These are phyloP conservation scores for Clarireedia homoeocarpa DNA, from an alignment of 2,329 filamentous ascomycete species.

Conservation along the genomic window DNA sequence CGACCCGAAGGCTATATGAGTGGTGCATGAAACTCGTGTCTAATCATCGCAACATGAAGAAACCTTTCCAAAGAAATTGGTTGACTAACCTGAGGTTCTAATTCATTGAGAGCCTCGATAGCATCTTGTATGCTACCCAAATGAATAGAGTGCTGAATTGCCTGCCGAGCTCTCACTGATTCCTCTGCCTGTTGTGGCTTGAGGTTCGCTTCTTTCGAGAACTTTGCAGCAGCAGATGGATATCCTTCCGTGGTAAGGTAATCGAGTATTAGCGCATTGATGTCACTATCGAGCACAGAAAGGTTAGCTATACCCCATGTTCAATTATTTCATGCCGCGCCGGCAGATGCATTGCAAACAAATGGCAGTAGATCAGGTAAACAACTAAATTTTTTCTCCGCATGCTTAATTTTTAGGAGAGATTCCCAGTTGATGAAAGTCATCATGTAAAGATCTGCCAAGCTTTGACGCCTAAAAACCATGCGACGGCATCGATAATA, in stretches of 20 bases:
- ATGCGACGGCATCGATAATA: no score
- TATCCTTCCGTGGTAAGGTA: slow-evolving; percentile 96
- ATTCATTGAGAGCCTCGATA: slow-evolving; percentile 79
- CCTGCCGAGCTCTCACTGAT: slow-evolving; percentile 68
- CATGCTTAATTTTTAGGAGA: slow-evolving; percentile 87
- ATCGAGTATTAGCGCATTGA: slow-evolving; percentile 92
- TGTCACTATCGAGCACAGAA: slow-evolving; percentile 55
- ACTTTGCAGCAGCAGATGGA: slow-evolving; percentile 83
- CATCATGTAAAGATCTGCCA: slow-evolving; percentile 52
- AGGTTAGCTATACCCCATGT: background rate
- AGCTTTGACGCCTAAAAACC: slow-evolving; percentile 11
- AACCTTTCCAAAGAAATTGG: slow-evolving; percentile 2
- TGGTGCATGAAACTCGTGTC: slow-evolving; percentile 94
- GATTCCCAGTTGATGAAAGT: slow-evolving; percentile 97
- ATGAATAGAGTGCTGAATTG: slow-evolving; percentile 80
- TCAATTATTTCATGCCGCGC: background rate
- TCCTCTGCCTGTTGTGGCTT: slow-evolving; percentile 62
- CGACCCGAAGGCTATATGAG: slow-evolving; percentile 82
- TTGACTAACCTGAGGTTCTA: slow-evolving; percentile 79
- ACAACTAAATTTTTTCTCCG: slow-evolving; percentile 84
- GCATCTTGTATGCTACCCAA: slow-evolving; percentile 77
- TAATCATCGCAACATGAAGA: slow-evolving; percentile 71
- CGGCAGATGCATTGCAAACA: background rate
- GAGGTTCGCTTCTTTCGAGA: slow-evolving; percentile 89
- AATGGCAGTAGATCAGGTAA: slow-evolving; percentile 49